Evolutionary conservation across 768 basidiomycete genomes (phyloP), one percentile per base, ranked within the genome.

Genomic region (Suillus subaureus): DNA sequence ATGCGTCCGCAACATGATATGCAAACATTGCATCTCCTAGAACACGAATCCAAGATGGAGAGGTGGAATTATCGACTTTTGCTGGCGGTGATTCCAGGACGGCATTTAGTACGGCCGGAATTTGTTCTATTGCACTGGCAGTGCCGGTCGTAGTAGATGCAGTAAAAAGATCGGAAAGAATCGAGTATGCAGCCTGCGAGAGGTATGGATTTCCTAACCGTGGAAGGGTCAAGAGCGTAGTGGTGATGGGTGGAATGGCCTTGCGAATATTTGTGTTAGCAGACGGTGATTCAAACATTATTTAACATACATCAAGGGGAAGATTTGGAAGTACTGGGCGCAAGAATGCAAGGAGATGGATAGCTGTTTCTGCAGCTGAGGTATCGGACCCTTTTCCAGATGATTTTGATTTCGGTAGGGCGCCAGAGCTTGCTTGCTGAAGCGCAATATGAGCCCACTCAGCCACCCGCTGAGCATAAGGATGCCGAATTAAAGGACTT

Each of bases 171-270:
- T 91, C 90, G 39, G 96, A 89, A 68, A 99, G 84, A 57, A 96
- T 85, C 45, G 91, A 89, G 75, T 96, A 98, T 37, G 92, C 84
- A 16, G 93, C 88, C 76, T 96, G 90, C 1, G 96, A 91, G 51
- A 99, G 84, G 75, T 96, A 97, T 26, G 92, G 87, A 70, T 93
- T 95, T 45, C 91, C 92, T 9, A 97, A 83, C 63, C 93, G 90
- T 23, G 97, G 95, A 39, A 98, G 87, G 28, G 85, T 81, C 7
- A 98, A 87, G 33, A 99, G 86, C 26, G 87, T 79, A 23, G 85
- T 82, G 26, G 89, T 89, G 60, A 97, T 85, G 6, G 82, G 68
- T 13, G 93, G 85, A 40, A 96, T 83, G 42, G 87, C 83, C 96
- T 98, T 58, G 42, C n/a, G 42, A 23, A 58, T 40, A 49, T 33